Evolutionary conservation across 106 monocot species (phyloP).

Genomic region (Acanthochlamys bracteata): DNA sequence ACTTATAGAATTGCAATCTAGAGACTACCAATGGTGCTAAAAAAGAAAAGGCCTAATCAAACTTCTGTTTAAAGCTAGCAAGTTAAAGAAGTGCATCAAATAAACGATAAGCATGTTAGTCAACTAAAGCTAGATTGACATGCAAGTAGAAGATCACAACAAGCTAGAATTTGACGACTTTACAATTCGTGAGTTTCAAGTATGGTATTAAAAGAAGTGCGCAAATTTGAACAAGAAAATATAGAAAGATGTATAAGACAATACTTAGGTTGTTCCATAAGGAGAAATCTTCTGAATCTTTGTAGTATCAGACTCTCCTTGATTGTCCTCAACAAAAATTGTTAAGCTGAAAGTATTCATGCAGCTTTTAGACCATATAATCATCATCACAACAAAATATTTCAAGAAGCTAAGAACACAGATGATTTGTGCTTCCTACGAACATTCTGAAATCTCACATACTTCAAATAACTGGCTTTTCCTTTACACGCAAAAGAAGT

Average conservation of each 20-base stretch:
- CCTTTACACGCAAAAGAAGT: constrained; percentile 29
- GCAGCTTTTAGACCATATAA: background rate
- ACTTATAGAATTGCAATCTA: too few species aligned
- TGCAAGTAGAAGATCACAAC: too few species aligned
- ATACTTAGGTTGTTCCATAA: constrained; percentile 76
- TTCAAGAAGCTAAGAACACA: background rate
- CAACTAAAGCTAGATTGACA: too few species aligned
- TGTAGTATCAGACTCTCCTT: constrained; percentile 57
- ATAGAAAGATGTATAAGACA: background rate
- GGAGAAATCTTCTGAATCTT: constrained; percentile 71
- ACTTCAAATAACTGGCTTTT: constrained; percentile 68
- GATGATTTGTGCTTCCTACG: constrained; percentile 40
- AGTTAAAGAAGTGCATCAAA: too few species aligned
- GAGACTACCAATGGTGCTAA: too few species aligned
- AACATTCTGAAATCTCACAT: constrained; percentile 98
- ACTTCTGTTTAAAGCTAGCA: too few species aligned
- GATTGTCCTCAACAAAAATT: constrained; percentile 97
- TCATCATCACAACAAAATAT: background rate
- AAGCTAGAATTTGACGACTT: too few species aligned
- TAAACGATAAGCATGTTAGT: too few species aligned
- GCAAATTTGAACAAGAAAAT: background rate
- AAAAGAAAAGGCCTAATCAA: too few species aligned
- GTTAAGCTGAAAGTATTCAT: constrained; percentile 55
- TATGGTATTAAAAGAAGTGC: background rate
- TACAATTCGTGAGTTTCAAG: background rate